phyloP scores from a whole-genome alignment of 768 basidiomycete genomes.

The Macrocybe gigantea region DNA sequence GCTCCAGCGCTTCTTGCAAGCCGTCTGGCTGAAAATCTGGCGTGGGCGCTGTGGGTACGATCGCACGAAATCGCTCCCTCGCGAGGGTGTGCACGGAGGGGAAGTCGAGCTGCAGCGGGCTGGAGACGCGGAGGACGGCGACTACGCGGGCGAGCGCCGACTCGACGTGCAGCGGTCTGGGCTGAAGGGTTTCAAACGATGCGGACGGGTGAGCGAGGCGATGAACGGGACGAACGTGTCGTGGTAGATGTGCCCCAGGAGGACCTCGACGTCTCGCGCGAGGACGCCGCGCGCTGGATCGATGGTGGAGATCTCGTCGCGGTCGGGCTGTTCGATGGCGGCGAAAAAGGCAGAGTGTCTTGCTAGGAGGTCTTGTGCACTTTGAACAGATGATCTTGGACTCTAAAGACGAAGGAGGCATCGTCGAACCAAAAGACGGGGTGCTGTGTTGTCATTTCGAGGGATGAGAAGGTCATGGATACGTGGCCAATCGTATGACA shows the following conservation, averaged over 20 bases:
- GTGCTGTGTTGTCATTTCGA: slow-evolving; percentile 21
- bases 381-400: slow-evolving; percentile 41
- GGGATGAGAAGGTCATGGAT: too few species aligned
- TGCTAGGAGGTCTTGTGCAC: slow-evolving; percentile 48
- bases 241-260: slow-evolving; percentile 65
- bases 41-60: slow-evolving; percentile 45
- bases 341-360: slow-evolving; percentile 42
- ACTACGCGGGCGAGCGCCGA: slow-evolving; percentile 42
- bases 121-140: slow-evolving; percentile 51
- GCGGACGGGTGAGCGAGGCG: neutral
- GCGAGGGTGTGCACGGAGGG: slow-evolving; percentile 45
- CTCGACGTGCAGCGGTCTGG: slow-evolving; percentile 41
- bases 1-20: slow-evolving; percentile 45
- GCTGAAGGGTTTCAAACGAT: slow-evolving; percentile 6
- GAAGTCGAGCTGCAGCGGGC: slow-evolving; percentile 50
- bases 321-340: neutral
- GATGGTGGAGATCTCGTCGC: slow-evolving; percentile 9
- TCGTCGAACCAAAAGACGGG: slow-evolving; percentile 63
- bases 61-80: slow-evolving; percentile 30
- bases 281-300: slow-evolving; percentile 32
- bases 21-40: slow-evolving; percentile 38
- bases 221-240: slow-evolving; percentile 45
- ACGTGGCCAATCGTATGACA: too few species aligned
- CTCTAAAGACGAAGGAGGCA: slow-evolving; percentile 49
- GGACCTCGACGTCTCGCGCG: slow-evolving; percentile 43